These are phyloP conservation scores for Niveomyces coronatus DNA, from an alignment of 2,329 filamentous ascomycete genomes.

Conservation along the genomic window DNA sequence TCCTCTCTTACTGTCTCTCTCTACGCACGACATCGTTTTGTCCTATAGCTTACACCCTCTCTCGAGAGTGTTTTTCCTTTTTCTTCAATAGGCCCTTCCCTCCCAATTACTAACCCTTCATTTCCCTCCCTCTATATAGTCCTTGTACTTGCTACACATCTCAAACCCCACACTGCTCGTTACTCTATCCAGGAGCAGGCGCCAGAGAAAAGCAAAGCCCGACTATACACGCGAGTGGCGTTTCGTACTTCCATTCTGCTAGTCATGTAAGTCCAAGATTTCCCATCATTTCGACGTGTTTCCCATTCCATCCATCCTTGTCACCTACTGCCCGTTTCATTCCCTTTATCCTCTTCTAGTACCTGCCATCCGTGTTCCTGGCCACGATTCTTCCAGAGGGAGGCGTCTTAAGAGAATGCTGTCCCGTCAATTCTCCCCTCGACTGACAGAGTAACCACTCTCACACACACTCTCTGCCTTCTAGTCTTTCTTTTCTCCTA, in stretches of 20 bases:
- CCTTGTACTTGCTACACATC: slow-evolving; percentile 6
- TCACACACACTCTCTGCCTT: no score
- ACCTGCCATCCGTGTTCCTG: not conserved
- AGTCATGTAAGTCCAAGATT: slow-evolving; percentile 8
- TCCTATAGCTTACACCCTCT: slow-evolving; percentile 8
- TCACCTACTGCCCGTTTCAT: slow-evolving; percentile 7
- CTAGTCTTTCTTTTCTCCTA: no score
- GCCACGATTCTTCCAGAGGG: not conserved
- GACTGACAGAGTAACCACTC: no score
- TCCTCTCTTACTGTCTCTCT: no score
- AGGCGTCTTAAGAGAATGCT: slow-evolving; percentile 9
- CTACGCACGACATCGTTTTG: no score
- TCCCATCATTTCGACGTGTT: slow-evolving; percentile 9
- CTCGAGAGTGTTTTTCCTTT: not conserved
- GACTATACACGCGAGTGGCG: not conserved
- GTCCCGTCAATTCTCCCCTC: no score
- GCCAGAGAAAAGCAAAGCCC: not conserved
- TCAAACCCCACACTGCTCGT: slow-evolving; percentile 7
- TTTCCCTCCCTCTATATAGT: slow-evolving; percentile 11
- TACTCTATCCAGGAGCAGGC: not conserved
- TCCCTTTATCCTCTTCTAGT: slow-evolving; percentile 5
- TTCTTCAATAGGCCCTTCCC: not conserved
- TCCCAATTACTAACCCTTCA: slow-evolving; percentile 6
- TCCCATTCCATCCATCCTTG: slow-evolving; percentile 11
- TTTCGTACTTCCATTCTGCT: slow-evolving; percentile 1